Conservation (phyloP, 768 basidiomycete genomes). For the Hirschioporus abietinus region DNA sequence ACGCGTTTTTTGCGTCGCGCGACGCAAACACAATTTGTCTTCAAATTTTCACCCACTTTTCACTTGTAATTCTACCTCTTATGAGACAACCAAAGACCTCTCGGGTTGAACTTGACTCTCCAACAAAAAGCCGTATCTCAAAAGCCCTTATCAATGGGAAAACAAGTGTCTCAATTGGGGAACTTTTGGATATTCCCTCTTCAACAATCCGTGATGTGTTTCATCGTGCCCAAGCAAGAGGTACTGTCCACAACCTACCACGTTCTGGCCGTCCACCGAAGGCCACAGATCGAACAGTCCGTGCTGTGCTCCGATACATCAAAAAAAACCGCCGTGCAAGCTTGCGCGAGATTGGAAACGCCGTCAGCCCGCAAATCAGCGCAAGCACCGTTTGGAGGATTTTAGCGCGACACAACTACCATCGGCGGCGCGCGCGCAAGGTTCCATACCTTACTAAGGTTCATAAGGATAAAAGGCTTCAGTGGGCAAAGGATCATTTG, state of each 20-base stretch:
- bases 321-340: conserved; percentile 10
- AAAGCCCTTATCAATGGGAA: no score
- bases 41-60: no score
- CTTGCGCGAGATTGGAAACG: conserved; percentile 13
- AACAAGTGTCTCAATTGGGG: no score
- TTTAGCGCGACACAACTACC: conserved; percentile 12
- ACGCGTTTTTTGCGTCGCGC: no score
- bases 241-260: conserved; percentile 5
- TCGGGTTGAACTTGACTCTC: no score
- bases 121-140: no score
- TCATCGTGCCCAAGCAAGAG: not conserved
- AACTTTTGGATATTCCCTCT: no score
- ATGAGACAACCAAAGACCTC: no score
- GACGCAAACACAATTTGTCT: no score
- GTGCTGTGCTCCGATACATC: conserved; percentile 5
- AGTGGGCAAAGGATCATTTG: conserved; percentile 11
- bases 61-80: no score
- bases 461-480: conserved; percentile 9
- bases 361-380: conserved; percentile 12
- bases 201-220: no score
- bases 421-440: conserved; percentile 14
- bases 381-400: conserved; percentile 9
- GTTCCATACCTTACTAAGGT: conserved; percentile 13
- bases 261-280: conserved; percentile 10
- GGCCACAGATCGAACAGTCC: conserved; percentile 3